Percentiles rank a stretch among this genome's conserved stretches.
Evolutionary conservation across 306 rosid genomes (phyloP).

Genomic region (Astragalus membranaceus): DNA sequence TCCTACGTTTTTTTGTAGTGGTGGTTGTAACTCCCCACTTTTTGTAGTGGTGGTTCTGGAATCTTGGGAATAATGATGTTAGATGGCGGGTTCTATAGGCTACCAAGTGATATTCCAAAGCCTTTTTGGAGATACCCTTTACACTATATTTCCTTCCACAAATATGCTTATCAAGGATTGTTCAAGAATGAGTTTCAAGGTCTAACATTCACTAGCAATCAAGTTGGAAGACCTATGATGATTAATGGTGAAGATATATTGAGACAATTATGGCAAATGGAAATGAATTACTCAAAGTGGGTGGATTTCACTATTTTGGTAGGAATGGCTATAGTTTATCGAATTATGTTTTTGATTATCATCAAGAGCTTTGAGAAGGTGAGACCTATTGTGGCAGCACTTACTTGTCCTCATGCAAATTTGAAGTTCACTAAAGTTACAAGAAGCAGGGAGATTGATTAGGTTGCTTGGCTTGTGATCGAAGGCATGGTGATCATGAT

Average conservation of each 20-base stretch:
- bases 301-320: slow-evolving; percentile 48
- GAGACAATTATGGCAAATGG: slow-evolving; percentile 38
- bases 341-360: slow-evolving; percentile 43
- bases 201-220: slow-evolving; percentile 31
- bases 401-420: slow-evolving; percentile 11
- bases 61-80: slow-evolving; percentile 60
- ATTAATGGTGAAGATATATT: slow-evolving; percentile 43
- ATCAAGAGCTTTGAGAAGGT: slow-evolving; percentile 37
- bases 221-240: slow-evolving; percentile 14
- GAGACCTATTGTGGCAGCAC: slow-evolving; percentile 26
- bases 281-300: slow-evolving; percentile 57
- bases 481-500: not conserved
- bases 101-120: slow-evolving; percentile 53
- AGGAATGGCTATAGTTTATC: slow-evolving; percentile 44
- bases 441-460: slow-evolving; percentile 20
- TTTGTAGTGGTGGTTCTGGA: slow-evolving; percentile 60
- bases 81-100: slow-evolving; percentile 54
- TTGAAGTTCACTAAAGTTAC: slow-evolving; percentile 16
- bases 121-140: slow-evolving; percentile 60
- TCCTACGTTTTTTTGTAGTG: no score
- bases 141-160: slow-evolving; percentile 53
- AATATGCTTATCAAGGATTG: slow-evolving; percentile 57
- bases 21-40: no score
- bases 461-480: not conserved
- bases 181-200: slow-evolving; percentile 64